Evolutionary conservation across 495 filamentous ascomycete species (phyloP).

Genomic region (Aspergillus asperescens): DNA sequence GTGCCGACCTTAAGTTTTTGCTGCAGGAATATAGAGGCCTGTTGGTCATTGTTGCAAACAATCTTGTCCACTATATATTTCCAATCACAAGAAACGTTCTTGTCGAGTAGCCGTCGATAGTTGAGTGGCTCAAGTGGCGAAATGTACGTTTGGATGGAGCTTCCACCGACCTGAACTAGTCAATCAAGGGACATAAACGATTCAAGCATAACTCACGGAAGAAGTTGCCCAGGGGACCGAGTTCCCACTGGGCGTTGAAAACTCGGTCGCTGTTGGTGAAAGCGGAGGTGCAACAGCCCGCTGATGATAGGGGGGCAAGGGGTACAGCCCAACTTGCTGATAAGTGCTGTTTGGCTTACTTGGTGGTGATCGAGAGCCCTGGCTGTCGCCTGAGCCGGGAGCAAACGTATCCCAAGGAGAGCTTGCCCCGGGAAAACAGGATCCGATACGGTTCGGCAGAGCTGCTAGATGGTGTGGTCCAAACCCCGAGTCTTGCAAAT

Average conservation of each 20-base stretch:
- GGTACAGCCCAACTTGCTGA: conserved; percentile 48
- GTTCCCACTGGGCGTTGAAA: conserved; percentile 48
- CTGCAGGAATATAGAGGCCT: conserved; percentile 96
- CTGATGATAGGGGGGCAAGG: conserved; percentile 55
- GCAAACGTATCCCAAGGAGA: conserved; percentile 34
- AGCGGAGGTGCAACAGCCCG: conserved; percentile 73
- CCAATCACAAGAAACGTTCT: conserved; percentile 97
- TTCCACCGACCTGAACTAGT: conserved; percentile 44
- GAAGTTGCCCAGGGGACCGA: conserved; percentile 44
- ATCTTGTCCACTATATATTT: conserved; percentile 99
- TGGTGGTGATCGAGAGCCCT: conserved; percentile 25
- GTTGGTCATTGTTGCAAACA: conserved; percentile 97
- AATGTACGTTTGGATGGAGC: conserved; percentile 63
- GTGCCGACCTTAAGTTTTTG: conserved; percentile 98
- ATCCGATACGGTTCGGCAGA: conserved; percentile 36
- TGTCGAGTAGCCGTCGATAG: conserved; percentile 90
- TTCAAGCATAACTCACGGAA: conserved; percentile 34
- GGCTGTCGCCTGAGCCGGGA: conserved; percentile 23
- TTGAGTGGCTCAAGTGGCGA: conserved; percentile 91
- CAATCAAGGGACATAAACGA: conserved; percentile 3
- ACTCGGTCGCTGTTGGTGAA: conserved; percentile 80
- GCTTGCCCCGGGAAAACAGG: conserved; percentile 28
- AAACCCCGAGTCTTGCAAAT: conserved; percentile 30
- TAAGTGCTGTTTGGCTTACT: conserved; percentile 38
- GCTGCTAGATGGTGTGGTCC: conserved; percentile 34